phyloP scores from a whole-genome alignment of 78 protist species.

The Chrysochromulina tobinii region DNA sequence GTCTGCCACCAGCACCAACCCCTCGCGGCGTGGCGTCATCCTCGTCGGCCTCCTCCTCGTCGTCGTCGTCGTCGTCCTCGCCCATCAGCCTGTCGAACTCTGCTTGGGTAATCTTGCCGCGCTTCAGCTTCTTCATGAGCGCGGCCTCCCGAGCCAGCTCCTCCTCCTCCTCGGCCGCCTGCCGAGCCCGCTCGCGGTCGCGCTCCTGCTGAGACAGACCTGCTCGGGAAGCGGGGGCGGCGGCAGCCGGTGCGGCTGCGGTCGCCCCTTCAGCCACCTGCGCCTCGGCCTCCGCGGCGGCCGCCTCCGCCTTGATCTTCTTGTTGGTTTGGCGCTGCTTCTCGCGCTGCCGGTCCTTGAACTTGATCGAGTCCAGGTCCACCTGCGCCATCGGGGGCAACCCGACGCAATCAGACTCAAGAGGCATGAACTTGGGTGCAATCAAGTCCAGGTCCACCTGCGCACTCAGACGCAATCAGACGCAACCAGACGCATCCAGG shows the following conservation, averaged over 20 bases:
- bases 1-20: too few relatives aligned
- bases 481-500: too few relatives aligned
- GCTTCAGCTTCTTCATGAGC: slow-evolving; percentile 27
- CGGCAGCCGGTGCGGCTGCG: not conserved
- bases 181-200: not conserved
- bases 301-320: not conserved
- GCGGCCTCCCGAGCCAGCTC: slow-evolving; percentile 1
- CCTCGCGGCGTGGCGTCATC: too few relatives aligned
- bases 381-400: not conserved
- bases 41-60: too few relatives aligned
- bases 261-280: too few relatives aligned
- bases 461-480: too few relatives aligned
- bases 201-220: too few relatives aligned
- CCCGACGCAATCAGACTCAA: not conserved
- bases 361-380: not conserved
- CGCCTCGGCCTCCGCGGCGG: not conserved
- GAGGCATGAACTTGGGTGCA: not conserved
- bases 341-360: slow-evolving; percentile 44
- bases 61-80: not conserved
- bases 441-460: too few relatives aligned
- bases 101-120: not conserved
- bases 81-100: not conserved
- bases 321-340: not conserved
- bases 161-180: not conserved
- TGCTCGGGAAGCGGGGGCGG: not conserved